These are phyloP conservation scores for Vigna trinervia DNA, from an alignment of 306 rosid species.

Conservation along the genomic window DNA sequence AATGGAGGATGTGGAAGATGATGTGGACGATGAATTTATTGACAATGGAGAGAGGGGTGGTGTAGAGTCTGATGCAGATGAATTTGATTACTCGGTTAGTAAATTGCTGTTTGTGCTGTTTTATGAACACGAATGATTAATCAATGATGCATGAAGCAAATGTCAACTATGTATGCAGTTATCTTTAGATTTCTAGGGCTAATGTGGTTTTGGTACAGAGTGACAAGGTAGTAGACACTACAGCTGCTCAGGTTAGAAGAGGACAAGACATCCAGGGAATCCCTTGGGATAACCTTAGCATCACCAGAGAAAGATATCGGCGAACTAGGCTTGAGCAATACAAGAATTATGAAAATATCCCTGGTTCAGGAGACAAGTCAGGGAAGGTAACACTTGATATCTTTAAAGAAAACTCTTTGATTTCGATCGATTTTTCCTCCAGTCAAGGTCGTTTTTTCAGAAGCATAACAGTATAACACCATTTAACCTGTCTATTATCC, in stretches of 20 bases:
- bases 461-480: constrained; percentile 20
- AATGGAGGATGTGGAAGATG: constrained; percentile 72
- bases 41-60: constrained; percentile 62
- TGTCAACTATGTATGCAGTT: constrained; percentile 3
- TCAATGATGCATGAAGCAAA: constrained; percentile 24
- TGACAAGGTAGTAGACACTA: constrained; percentile 53
- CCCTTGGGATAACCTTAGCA: constrained; percentile 54
- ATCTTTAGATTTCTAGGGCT: constrained; percentile 19
- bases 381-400: constrained; percentile 60
- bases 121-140: constrained; percentile 1
- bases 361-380: constrained; percentile 69
- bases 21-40: constrained; percentile 63
- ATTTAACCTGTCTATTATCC: neutral
- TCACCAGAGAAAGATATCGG: constrained; percentile 59
- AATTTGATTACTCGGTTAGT: constrained; percentile 67
- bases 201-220: constrained; percentile 55
- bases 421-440: constrained; percentile 13
- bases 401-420: neutral
- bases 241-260: constrained; percentile 54
- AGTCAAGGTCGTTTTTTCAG: neutral
- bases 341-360: constrained; percentile 82
- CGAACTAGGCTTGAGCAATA: constrained; percentile 82
- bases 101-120: neutral
- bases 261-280: constrained; percentile 59
- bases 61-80: constrained; percentile 73